Percentiles rank a stretch among this genome's conserved stretches.
phyloP scores from a whole-genome alignment of 257 asterid species.

The Jasminum sambac region DNA sequence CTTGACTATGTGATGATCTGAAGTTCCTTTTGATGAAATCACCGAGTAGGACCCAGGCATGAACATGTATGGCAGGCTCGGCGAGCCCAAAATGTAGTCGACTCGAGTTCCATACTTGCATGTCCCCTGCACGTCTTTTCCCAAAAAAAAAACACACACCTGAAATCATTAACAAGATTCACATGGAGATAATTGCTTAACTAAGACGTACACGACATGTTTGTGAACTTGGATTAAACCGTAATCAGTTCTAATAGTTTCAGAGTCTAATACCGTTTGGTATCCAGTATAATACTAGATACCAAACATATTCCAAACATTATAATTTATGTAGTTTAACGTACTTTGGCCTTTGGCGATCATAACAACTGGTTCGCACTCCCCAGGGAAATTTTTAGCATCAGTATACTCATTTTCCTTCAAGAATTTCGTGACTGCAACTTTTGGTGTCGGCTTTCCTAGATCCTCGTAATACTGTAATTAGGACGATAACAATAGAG shows the following conservation, averaged over 20 bases:
- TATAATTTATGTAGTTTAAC: too few relatives aligned
- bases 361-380: slow-evolving; percentile 82
- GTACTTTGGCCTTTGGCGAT: slow-evolving; percentile 97
- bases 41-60: slow-evolving; percentile 91
- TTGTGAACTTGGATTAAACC: neutral
- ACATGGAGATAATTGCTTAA: neutral
- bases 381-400: slow-evolving; percentile 78
- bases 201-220: neutral
- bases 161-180: neutral
- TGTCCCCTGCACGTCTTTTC: slow-evolving; percentile 86
- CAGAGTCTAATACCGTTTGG: neutral
- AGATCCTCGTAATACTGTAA: slow-evolving; percentile 78
- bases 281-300: too few relatives aligned
- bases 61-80: slow-evolving; percentile 49
- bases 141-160: slow-evolving; percentile 10
- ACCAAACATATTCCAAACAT: neutral
- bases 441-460: slow-evolving; percentile 86
- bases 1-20: slow-evolving; percentile 89
- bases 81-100: slow-evolving; percentile 70
- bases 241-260: too few relatives aligned
- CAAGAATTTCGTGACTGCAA: slow-evolving; percentile 69
- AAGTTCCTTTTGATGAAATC: slow-evolving; percentile 85
- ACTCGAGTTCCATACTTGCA: slow-evolving; percentile 95
- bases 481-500: neutral
- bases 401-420: slow-evolving; percentile 64